Percentiles rank a stretch among this genome's conserved stretches.
These are phyloP conservation scores for Tagetes erecta DNA, from an alignment of 129 eudicot species.

Conservation along the genomic window DNA sequence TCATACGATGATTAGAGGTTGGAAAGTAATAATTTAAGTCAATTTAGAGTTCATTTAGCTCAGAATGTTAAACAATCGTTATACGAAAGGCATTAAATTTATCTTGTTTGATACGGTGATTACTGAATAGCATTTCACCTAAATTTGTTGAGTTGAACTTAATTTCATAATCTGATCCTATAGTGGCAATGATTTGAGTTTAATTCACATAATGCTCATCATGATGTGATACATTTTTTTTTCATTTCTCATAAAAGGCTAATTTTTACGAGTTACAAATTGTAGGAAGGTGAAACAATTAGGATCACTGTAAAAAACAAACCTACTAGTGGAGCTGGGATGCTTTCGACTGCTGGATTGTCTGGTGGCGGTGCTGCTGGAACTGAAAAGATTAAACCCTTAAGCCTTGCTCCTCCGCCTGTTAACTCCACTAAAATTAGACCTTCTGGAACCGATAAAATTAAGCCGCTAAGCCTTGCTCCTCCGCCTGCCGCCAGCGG, in stretches of 20 bases:
- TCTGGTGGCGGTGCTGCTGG: constrained; percentile 53
- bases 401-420: constrained; percentile 87
- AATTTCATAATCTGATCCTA: neutral
- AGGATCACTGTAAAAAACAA: constrained; percentile 91
- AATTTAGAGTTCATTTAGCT: neutral
- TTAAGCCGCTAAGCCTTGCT: constrained; percentile 64
- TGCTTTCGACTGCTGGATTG: constrained; percentile 87
- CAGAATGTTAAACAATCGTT: too few relatives aligned
- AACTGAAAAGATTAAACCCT: constrained; percentile 56
- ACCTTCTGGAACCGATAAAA: constrained; percentile 42
- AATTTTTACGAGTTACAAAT: constrained; percentile 8
- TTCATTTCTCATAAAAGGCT: neutral
- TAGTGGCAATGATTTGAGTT: neutral
- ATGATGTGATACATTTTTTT: neutral
- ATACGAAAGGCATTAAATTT: too few relatives aligned
- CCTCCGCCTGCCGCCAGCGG: constrained; percentile 71
- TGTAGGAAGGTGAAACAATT: constrained; percentile 99
- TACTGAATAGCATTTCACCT: too few relatives aligned
- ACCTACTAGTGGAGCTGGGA: constrained; percentile 79
- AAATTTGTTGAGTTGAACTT: too few relatives aligned
- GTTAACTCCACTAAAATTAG: constrained; percentile 51
- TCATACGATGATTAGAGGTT: neutral
- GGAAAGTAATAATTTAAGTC: neutral
- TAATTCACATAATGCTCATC: neutral
- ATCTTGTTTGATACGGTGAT: too few relatives aligned